Conservation (phyloP, 371 early-diverging fungal species). For the Mucor piriformis region DNA sequence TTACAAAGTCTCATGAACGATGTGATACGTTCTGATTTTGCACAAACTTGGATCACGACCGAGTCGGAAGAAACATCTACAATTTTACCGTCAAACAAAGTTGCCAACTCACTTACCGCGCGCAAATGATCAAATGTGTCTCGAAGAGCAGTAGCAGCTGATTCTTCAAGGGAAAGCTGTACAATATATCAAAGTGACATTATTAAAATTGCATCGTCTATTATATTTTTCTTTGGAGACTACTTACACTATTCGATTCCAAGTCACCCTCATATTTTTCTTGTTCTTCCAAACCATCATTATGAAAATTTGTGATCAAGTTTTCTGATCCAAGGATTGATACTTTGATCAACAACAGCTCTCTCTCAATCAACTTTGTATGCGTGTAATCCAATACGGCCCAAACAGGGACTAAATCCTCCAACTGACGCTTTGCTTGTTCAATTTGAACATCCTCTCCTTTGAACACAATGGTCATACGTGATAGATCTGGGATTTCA, state of each 20-base stretch:
- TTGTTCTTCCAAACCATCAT: constrained; percentile 42
- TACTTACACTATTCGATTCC: neutral
- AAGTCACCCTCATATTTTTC: constrained; percentile 28
- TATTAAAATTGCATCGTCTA: too few species aligned
- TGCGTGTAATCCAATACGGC: constrained; percentile 94
- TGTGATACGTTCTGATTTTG: constrained; percentile 87
- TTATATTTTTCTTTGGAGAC: constrained; percentile 5
- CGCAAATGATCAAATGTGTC: constrained; percentile 78
- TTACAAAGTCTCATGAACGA: constrained; percentile 89
- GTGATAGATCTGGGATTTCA: constrained; percentile 87
- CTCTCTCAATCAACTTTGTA: constrained; percentile 84
- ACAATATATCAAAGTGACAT: neutral
- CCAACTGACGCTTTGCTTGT: constrained; percentile 91
- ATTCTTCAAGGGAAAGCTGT: neutral
- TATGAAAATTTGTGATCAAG: constrained; percentile 52
- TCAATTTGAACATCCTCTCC: constrained; percentile 82
- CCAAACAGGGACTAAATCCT: constrained; percentile 95
- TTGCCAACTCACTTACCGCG: constrained; percentile 78
- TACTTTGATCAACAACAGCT: constrained; percentile 88
- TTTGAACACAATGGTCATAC: constrained; percentile 95
- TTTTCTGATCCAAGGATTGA: constrained; percentile 84
- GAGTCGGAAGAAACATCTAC: constrained; percentile 86
- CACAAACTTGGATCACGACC: constrained; percentile 84
- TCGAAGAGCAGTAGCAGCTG: constrained; percentile 51
- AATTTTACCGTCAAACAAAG: constrained; percentile 83